phyloP scores from a whole-genome alignment of 2,329 filamentous ascomycete genomes.

The Fusarium marasasianum region DNA sequence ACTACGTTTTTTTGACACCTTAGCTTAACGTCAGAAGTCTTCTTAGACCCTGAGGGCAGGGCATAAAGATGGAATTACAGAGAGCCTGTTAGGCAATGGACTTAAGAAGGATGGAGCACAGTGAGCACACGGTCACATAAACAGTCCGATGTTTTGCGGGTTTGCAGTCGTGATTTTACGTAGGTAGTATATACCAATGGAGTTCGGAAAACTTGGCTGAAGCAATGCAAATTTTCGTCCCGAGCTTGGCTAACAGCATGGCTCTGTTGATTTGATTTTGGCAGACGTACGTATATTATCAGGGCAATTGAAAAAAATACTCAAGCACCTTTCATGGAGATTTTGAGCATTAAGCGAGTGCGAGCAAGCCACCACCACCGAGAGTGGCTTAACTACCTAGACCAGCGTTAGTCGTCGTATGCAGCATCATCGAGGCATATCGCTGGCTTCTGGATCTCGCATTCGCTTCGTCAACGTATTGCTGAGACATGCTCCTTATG shows the following conservation, averaged over 20 bases:
- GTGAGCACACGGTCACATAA: neutral
- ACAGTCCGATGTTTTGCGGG: neutral
- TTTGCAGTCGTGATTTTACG: neutral
- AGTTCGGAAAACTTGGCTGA: neutral
- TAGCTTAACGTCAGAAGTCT: too few relatives aligned
- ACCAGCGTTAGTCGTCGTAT: neutral
- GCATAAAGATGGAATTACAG: neutral
- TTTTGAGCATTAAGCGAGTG: slow-evolving; percentile 18
- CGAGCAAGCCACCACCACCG: slow-evolving; percentile 17
- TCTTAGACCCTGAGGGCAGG: neutral
- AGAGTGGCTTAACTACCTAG: neutral
- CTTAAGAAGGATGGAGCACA: neutral
- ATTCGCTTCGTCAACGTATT: slow-evolving; percentile 5
- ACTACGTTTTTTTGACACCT: too few relatives aligned
- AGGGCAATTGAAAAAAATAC: neutral
- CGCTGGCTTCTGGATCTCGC: slow-evolving; percentile 5
- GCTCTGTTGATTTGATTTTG: neutral
- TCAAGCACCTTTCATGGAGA: neutral
- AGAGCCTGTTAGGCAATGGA: neutral
- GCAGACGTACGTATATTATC: neutral
- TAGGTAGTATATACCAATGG: neutral
- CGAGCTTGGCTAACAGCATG: neutral
- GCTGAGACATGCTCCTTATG: neutral
- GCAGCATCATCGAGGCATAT: neutral
- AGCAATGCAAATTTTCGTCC: neutral